Percentiles rank a stretch among this genome's conserved stretches.
These are phyloP conservation scores for Linnemannia zychae DNA, from an alignment of 192 early-diverging fungal genomes.

Conservation along the genomic window DNA sequence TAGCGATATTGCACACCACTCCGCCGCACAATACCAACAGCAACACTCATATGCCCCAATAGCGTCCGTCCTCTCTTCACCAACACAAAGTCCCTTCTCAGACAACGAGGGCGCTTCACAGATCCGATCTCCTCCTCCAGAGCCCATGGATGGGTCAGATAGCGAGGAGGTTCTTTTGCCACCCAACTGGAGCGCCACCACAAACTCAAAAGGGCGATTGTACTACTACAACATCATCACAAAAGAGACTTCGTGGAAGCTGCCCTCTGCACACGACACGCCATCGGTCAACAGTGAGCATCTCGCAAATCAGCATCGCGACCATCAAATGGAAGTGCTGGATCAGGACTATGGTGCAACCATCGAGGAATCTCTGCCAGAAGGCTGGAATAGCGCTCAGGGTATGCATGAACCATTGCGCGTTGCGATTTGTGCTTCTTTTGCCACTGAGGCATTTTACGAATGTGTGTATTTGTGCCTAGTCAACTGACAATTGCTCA, in stretches of 20 bases:
- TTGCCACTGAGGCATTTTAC: neutral
- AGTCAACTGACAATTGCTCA: neutral
- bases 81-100: neutral
- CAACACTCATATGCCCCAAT: neutral
- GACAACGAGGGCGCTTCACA: neutral
- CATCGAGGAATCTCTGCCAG: slow-evolving; percentile 46
- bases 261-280: slow-evolving; percentile 4
- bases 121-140: slow-evolving; percentile 38
- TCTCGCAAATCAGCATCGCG: neutral
- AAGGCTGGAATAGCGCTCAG: slow-evolving; percentile 60
- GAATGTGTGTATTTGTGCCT: neutral
- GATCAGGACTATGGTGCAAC: neutral
- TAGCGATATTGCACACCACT: neutral
- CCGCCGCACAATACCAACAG: neutral
- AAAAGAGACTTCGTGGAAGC: slow-evolving; percentile 47
- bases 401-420: slow-evolving; percentile 37
- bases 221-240: slow-evolving; percentile 51
- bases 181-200: slow-evolving; percentile 52
- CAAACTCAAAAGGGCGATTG: slow-evolving; percentile 35
- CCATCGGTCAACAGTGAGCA: neutral
- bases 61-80: neutral
- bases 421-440: no score
- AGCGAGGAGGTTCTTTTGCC: slow-evolving; percentile 29
- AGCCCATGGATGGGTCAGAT: slow-evolving; percentile 32
- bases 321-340: neutral